Base-by-base conservation (phyloP, 345 rosid species). In the Odontarrhena argentea region DNA sequence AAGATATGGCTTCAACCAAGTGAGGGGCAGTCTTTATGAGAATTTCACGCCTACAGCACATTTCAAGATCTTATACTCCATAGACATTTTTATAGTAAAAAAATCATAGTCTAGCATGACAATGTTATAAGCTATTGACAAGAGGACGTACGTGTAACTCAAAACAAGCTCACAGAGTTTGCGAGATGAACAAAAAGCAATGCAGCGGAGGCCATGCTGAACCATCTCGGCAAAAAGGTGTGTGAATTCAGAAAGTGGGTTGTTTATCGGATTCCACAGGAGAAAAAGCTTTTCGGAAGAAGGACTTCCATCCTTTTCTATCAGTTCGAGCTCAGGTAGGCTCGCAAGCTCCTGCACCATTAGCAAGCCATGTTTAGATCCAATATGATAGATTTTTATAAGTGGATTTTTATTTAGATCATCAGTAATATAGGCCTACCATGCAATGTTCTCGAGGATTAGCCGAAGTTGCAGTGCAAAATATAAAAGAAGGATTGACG, bases 141-240 rank as follows among this genome's bases (percentile, higher is more conserved):
- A 54, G 57, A 55, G 41, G 65, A 78, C 93, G 48, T 88, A 93
- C 98, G 97, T 87, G 69, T 79, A 81, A 74, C 82, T 84, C 50
- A 93, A 68, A 67, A 93, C 91, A 77, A 93, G 86, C 78, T 93
- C 96, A 58, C 92, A 90, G 50, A 90, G 88, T 84, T 87, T 93
- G 67, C 98, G 95, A 24, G 98, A 90, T 65, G 75, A 79, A 60
- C 98, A 93, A 48, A 93, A 93, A 47, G 96, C 85, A 80, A 93
- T 90, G 82, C 98, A 90, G 14, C 94, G 93, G 63, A 90, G 85
- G 62, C 94, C 97, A 81, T 93, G 98, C 76, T 90, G 97, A 77
- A 90, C 83, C 96, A 93, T 88, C 83, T 93, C 98, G 9, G 96
- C 94, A 34, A 90, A 86, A 65, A 90, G 91, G 80, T 74, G 70